Evolutionary conservation across 805 yeast species (phyloP).

Genomic region (Jamesozyma gamospora): DNA sequence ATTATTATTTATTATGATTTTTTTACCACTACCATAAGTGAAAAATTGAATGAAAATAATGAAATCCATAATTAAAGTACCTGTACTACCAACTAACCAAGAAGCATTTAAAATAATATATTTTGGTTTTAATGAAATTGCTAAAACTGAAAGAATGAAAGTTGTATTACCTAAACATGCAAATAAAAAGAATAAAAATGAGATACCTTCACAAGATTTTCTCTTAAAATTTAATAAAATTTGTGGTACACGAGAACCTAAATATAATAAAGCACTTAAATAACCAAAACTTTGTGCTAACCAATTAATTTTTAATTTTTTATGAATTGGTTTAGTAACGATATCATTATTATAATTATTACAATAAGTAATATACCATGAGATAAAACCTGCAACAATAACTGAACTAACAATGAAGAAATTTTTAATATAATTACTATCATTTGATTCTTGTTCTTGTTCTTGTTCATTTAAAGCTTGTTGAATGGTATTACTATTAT

Average conservation of each 20-base stretch:
- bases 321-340: background rate
- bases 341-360: constrained; percentile 23
- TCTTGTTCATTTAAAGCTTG: constrained; percentile 10
- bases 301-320: constrained; percentile 39
- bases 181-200: constrained; percentile 85
- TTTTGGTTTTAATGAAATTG: constrained; percentile 57
- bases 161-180: constrained; percentile 92
- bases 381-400: constrained; percentile 68
- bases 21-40: constrained; percentile 37
- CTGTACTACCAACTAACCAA: constrained; percentile 88
- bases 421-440: constrained; percentile 22
- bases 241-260: constrained; percentile 91
- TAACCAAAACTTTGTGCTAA: constrained; percentile 84
- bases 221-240: constrained; percentile 74
- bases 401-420: constrained; percentile 55
- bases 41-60: constrained; percentile 81
- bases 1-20: background rate
- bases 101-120: constrained; percentile 76
- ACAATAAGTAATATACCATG: constrained; percentile 68
- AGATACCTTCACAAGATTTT: constrained; percentile 90
- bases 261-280: constrained; percentile 59
- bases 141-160: constrained; percentile 75
- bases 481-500: constrained; percentile 2
- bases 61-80: constrained; percentile 77
- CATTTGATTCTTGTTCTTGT: constrained; percentile 10